Evolutionary conservation across 768 basidiomycete species (phyloP).

Genomic region (Galerina sulciceps): DNA sequence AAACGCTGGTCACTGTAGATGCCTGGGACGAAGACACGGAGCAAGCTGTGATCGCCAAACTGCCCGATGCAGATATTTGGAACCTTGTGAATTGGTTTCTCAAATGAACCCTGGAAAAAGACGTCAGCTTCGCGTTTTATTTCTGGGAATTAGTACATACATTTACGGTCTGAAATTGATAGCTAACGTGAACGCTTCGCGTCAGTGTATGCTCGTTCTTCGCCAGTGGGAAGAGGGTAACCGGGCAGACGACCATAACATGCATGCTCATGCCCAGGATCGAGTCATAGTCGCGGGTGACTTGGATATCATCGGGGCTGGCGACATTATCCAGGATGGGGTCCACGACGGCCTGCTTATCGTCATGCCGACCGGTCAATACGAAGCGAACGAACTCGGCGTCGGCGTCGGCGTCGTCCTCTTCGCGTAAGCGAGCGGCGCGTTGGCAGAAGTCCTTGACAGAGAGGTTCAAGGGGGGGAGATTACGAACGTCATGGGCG

Average conservation of each 20-base stretch:
- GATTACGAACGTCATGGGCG: no score
- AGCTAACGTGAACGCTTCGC: slow-evolving; percentile 21
- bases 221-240: slow-evolving; percentile 19
- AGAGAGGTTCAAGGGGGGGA: neutral
- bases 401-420: neutral
- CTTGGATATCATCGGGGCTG: neutral
- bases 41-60: slow-evolving; percentile 17
- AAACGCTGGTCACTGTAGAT: slow-evolving; percentile 18
- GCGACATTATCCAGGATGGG: slow-evolving; percentile 14
- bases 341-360: slow-evolving; percentile 16
- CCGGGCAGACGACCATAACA: neutral
- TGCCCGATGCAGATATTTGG: slow-evolving; percentile 31
- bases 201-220: slow-evolving; percentile 17
- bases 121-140: neutral
- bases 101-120: slow-evolving; percentile 5
- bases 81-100: slow-evolving; percentile 24
- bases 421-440: neutral
- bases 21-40: slow-evolving; percentile 29
- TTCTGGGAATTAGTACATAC: slow-evolving; percentile 1
- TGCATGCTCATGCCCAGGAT: slow-evolving; percentile 18
- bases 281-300: slow-evolving; percentile 24
- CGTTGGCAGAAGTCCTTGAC: neutral
- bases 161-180: neutral
- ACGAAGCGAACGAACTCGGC: slow-evolving; percentile 16
- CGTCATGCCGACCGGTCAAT: slow-evolving; percentile 15